Percentiles rank a stretch among this genome's conserved stretches.
Conservation (phyloP, 1,139 yeast species). For the Candida pseudoviswanathii region DNA sequence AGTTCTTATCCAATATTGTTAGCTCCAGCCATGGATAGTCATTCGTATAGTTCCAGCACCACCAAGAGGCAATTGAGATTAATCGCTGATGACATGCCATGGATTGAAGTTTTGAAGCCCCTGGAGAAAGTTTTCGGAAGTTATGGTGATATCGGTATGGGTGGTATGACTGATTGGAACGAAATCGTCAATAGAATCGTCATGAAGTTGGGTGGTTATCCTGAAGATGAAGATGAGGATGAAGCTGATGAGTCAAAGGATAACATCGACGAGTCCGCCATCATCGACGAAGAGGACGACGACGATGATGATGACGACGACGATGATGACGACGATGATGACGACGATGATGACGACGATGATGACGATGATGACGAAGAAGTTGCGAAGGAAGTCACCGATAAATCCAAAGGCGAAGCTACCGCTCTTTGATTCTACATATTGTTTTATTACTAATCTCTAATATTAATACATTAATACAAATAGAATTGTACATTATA, state of each 20-base stretch:
- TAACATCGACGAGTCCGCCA: conserved; percentile 41
- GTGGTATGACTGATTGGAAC: conserved; percentile 89
- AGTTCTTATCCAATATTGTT: conserved; percentile 81
- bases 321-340: conserved; percentile 45
- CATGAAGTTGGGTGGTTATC: conserved; percentile 83
- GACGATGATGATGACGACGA: conserved; percentile 51
- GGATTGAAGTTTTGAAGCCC: conserved; percentile 88
- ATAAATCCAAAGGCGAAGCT: neutral
- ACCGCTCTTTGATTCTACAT: conserved; percentile 1
- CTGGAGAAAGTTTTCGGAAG: conserved; percentile 91
- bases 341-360: conserved; percentile 40
- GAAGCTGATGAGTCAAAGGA: conserved; percentile 56
- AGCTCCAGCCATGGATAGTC: conserved; percentile 95
- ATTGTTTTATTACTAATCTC: neutral
- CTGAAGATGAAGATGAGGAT: conserved; percentile 81
- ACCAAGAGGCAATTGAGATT: conserved; percentile 79
- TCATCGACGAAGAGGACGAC: conserved; percentile 41
- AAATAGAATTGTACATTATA: conserved; percentile 8
- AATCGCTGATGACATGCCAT: conserved; percentile 84
- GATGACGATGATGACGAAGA: conserved; percentile 24
- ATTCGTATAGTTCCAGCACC: conserved; percentile 84
- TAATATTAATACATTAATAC: conserved; percentile 8
- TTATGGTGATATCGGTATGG: conserved; percentile 95
- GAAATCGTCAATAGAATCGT: conserved; percentile 88
- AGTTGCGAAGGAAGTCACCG: conserved; percentile 20